phyloP scores from a whole-genome alignment of 2,329 filamentous ascomycete genomes.

The Orbilia oligospora region DNA sequence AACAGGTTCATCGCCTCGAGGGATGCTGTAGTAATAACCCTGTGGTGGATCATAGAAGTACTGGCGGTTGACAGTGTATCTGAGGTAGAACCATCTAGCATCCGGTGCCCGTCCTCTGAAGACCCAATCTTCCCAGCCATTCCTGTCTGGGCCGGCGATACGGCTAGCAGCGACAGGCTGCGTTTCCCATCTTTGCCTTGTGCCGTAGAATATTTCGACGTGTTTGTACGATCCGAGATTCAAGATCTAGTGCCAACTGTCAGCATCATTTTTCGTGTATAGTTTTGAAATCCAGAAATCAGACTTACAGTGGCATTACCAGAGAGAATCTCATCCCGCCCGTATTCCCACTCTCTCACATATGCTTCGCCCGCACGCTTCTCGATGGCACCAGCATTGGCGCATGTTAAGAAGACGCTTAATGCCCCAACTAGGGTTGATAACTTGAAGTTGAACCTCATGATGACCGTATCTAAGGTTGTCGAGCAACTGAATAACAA shows the following conservation, averaged over 20 bases:
- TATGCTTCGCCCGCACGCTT: slow-evolving; percentile 10
- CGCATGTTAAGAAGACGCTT: slow-evolving; percentile 16
- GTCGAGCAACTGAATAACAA: slow-evolving; percentile 24
- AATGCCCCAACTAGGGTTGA: slow-evolving; percentile 35
- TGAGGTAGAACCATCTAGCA: slow-evolving; percentile 34
- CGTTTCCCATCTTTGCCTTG: slow-evolving; percentile 26
- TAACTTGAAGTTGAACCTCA: slow-evolving; percentile 40
- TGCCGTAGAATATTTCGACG: slow-evolving; percentile 27
- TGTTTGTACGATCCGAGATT: slow-evolving; percentile 24
- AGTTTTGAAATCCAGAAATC: too few species aligned
- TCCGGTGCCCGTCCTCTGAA: slow-evolving; percentile 26
- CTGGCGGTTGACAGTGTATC: slow-evolving; percentile 28
- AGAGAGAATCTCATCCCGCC: slow-evolving; percentile 13
- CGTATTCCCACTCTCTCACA: slow-evolving; percentile 19
- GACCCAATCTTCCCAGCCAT: slow-evolving; percentile 35
- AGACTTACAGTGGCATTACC: slow-evolving; percentile 12
- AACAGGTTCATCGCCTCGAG: background rate
- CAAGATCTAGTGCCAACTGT: background rate
- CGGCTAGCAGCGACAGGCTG: slow-evolving; percentile 17
- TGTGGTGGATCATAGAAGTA: slow-evolving; percentile 27
- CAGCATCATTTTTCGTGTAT: background rate
- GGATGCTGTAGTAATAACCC: slow-evolving; percentile 17
- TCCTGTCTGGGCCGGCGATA: slow-evolving; percentile 10
- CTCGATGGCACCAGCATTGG: slow-evolving; percentile 27
- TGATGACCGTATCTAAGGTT: slow-evolving; percentile 24